phyloP scores from a whole-genome alignment of 2,329 filamentous ascomycete genomes.

The Aspergillus caelatus region DNA sequence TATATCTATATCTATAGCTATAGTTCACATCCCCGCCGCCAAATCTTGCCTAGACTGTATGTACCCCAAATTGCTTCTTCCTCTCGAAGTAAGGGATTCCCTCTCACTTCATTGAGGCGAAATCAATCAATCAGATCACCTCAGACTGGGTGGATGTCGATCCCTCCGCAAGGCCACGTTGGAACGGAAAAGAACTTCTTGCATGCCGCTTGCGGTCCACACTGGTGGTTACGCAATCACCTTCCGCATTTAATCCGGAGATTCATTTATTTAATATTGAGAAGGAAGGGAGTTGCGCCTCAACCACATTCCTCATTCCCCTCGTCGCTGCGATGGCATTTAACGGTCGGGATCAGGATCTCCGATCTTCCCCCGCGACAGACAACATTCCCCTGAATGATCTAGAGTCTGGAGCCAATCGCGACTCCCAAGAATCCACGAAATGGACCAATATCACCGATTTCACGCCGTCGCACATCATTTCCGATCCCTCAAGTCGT shows the following conservation, averaged over 20 bases:
- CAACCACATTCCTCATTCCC: not conserved
- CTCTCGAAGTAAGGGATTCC: not conserved
- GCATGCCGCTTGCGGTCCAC: slow-evolving; percentile 5
- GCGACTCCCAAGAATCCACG: slow-evolving; percentile 5
- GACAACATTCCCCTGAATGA: slow-evolving; percentile 33
- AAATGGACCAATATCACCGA: slow-evolving; percentile 29
- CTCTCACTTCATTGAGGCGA: not conserved
- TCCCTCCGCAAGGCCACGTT: not conserved
- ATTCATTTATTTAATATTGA: not conserved
- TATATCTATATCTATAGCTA: no score
- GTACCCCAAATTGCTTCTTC: not conserved
- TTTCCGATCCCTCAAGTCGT: slow-evolving; percentile 16
- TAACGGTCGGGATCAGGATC: slow-evolving; percentile 13
- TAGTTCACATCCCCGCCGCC: no score
- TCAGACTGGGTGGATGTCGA: not conserved
- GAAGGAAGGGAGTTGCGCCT: slow-evolving; percentile 16
- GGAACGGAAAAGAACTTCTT: slow-evolving; percentile 3
- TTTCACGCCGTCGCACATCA: slow-evolving; percentile 25
- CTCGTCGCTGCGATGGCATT: slow-evolving; percentile 17
- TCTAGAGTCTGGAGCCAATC: slow-evolving; percentile 28
- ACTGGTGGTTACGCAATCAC: slow-evolving; percentile 9
- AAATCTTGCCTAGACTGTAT: not conserved
- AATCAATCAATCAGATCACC: not conserved
- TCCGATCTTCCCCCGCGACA: slow-evolving; percentile 25
- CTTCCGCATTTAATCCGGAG: not conserved